Evolutionary conservation across 352 stramenopile genomes (phyloP).

Genomic region (Phytophthora idaei): DNA sequence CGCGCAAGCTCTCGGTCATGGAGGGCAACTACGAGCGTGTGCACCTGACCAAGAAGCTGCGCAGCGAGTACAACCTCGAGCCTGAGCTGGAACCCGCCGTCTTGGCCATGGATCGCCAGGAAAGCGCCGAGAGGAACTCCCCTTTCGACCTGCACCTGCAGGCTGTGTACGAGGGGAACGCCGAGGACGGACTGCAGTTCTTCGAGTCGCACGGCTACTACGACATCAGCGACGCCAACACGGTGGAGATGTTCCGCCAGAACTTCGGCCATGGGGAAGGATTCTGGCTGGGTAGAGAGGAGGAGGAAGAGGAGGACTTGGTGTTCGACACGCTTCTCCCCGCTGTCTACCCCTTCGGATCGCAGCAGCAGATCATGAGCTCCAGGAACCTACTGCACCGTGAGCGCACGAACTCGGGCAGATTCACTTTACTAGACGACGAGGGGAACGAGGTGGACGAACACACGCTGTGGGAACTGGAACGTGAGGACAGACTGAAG

Average conservation of each 20-base stretch:
- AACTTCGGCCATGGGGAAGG: conserved; percentile 68
- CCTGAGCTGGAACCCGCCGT: conserved; percentile 23
- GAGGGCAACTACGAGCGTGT: conserved; percentile 31
- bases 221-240: conserved; percentile 83
- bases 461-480: conserved; percentile 53
- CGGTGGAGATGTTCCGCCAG: conserved; percentile 77
- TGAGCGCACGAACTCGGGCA: conserved; percentile 38
- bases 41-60: conserved; percentile 45
- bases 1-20: conserved; percentile 46
- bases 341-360: conserved; percentile 49
- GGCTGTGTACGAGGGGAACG: conserved; percentile 61
- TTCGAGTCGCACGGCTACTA: conserved; percentile 87
- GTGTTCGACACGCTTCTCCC: conserved; percentile 25
- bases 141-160: conserved; percentile 74
- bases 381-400: conserved; percentile 38
- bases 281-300: conserved; percentile 65
- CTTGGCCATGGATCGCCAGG: conserved; percentile 17
- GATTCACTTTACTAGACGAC: conserved; percentile 68
- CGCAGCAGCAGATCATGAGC: conserved; percentile 37
- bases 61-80: conserved; percentile 33
- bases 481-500: conserved; percentile 55
- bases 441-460: conserved; percentile 73
- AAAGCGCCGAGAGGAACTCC: conserved; percentile 27
- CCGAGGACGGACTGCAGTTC: conserved; percentile 71
- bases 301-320: conserved; percentile 26